Conservation (phyloP, 1,284 basidiomycete species). For the Caloboletus inedulis region DNA sequence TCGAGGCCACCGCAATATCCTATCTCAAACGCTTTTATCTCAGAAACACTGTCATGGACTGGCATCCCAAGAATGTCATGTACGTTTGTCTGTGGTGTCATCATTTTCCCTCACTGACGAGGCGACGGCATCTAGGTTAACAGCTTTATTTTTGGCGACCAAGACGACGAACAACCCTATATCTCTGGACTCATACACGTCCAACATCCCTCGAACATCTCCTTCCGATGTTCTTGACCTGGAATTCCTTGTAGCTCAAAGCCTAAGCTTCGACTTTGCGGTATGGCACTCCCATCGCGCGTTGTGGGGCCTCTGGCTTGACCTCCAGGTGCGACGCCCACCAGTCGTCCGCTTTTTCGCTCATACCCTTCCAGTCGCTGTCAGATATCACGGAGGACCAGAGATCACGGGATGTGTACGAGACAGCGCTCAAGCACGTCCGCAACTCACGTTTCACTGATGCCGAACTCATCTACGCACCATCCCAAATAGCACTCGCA, state of each 20-base stretch:
- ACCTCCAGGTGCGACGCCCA: constrained; percentile 68
- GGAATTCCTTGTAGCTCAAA: constrained; percentile 95
- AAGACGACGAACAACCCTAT: constrained; percentile 97
- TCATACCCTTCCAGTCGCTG: constrained; percentile 43
- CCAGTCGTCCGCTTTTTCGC: constrained; percentile 3
- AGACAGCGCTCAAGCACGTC: constrained; percentile 59
- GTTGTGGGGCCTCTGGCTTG: constrained; percentile 87
- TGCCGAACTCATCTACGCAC: constrained; percentile 88
- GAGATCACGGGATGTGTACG: constrained; percentile 49
- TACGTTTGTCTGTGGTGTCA: constrained; percentile 41
- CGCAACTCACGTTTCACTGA: constrained; percentile 82
- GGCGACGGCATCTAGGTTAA: constrained; percentile 62
- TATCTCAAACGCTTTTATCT: constrained; percentile 98
- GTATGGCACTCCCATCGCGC: constrained; percentile 90
- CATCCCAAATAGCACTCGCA: constrained; percentile 92
- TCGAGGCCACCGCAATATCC: constrained; percentile 88
- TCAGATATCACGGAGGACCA: constrained; percentile 44
- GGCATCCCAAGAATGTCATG: constrained; percentile 99
- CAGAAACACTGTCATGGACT: constrained; percentile 98
- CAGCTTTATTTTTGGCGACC: constrained; percentile 90
- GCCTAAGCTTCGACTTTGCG: constrained; percentile 89
- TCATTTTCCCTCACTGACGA: constrained; percentile 4
- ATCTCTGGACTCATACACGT: constrained; percentile 79
- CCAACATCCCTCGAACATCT: constrained; percentile 74
- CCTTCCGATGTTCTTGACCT: constrained; percentile 85